phyloP scores from a whole-genome alignment of 306 rosid genomes.

The Quercus berberidifolia region DNA sequence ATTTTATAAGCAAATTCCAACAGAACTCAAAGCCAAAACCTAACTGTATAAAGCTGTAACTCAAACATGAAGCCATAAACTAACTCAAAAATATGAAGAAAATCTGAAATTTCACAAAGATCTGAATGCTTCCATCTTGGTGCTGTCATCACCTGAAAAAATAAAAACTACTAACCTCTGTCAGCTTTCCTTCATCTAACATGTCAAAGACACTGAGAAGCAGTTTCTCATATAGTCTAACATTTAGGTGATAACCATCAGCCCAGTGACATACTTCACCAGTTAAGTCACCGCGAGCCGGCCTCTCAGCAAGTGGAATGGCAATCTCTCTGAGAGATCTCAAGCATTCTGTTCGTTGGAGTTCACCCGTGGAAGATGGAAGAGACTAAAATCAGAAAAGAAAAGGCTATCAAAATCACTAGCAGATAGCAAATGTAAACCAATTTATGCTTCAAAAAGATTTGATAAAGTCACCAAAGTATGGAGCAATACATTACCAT shows the following conservation, averaged over 20 bases:
- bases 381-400: constrained; percentile 60
- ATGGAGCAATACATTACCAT: not conserved
- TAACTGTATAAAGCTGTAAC: constrained; percentile 3
- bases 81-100: not conserved
- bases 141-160: constrained; percentile 18
- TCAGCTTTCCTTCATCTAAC: constrained; percentile 91
- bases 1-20: not conserved
- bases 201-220: constrained; percentile 93
- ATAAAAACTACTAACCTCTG: constrained; percentile 67
- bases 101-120: constrained; percentile 11
- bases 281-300: constrained; percentile 96
- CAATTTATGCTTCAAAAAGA: not conserved
- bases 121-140: constrained; percentile 18
- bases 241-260: constrained; percentile 89
- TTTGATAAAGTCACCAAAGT: not conserved
- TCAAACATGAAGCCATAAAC: not conserved
- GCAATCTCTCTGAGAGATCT: constrained; percentile 83
- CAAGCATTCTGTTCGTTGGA: constrained; percentile 91
- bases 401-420: not conserved
- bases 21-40: not conserved
- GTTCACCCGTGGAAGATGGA: constrained; percentile 80
- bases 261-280: constrained; percentile 99
- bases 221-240: constrained; percentile 87
- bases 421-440: not conserved
- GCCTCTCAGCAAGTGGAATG: constrained; percentile 89